phyloP scores from a whole-genome alignment of 176 grass and related monocot genomes.

The Eleusine coracana region DNA sequence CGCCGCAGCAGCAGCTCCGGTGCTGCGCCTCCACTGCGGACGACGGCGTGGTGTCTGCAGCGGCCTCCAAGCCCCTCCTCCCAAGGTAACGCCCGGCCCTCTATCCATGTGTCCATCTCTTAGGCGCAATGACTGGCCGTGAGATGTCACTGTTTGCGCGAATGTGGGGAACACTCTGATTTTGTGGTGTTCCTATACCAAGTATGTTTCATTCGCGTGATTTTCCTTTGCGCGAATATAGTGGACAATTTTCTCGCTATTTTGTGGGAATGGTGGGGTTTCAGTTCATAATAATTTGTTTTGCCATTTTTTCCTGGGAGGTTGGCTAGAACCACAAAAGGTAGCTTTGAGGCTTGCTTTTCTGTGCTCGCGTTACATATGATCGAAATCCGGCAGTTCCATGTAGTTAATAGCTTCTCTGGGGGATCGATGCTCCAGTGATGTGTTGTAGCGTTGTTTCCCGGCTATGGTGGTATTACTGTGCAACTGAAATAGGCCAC shows the following conservation, averaged over 20 bases:
- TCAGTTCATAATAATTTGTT: background rate
- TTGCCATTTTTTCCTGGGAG: background rate
- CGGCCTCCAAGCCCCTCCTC: background rate
- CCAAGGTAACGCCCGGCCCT: constrained; percentile 37
- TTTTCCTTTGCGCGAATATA: background rate
- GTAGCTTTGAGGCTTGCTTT: background rate
- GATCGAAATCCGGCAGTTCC: constrained; percentile 24
- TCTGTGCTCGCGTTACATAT: background rate
- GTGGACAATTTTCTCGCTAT: background rate
- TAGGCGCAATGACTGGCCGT: background rate
- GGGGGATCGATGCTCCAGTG: background rate
- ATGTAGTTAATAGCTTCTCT: constrained; percentile 11
- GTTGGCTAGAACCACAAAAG: background rate
- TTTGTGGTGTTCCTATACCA: background rate
- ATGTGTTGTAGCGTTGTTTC: constrained; percentile 9
- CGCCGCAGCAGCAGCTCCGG: constrained; percentile 8
- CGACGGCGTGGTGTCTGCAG: constrained; percentile 20
- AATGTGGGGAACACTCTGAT: background rate
- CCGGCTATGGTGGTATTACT: background rate
- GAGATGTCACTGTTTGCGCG: constrained; percentile 19
- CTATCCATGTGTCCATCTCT: background rate
- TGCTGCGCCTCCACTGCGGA: constrained; percentile 54
- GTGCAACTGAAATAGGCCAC: constrained; percentile 11
- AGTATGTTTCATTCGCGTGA: background rate
- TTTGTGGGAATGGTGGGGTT: background rate